phyloP scores from a whole-genome alignment of 768 basidiomycete genomes.

The Mycena filopes region DNA sequence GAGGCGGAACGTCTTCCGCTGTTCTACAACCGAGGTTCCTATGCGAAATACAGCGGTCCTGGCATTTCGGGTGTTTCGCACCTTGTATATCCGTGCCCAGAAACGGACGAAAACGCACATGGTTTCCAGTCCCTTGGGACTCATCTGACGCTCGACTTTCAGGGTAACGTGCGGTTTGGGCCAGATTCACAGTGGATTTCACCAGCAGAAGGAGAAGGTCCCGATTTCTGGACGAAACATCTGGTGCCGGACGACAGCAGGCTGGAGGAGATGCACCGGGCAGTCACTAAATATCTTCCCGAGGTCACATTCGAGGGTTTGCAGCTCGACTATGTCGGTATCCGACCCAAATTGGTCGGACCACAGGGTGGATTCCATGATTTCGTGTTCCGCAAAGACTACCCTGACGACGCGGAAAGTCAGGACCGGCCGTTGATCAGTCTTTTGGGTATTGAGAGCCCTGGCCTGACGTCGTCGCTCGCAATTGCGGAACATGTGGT shows the following conservation, averaged over 20 bases:
- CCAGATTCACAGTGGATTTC: conserved; percentile 92
- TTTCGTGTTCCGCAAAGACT: conserved; percentile 78
- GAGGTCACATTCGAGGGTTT: conserved; percentile 68
- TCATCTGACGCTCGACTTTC: conserved; percentile 88
- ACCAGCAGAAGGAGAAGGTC: conserved; percentile 60
- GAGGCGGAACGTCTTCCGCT: conserved; percentile 69
- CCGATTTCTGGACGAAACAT: conserved; percentile 81
- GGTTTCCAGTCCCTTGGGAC: conserved; percentile 90
- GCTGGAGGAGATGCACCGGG: conserved; percentile 71
- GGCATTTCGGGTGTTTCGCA: conserved; percentile 74
- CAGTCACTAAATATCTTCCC: conserved; percentile 82
- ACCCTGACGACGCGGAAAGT: conserved; percentile 50
- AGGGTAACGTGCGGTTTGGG: conserved; percentile 89
- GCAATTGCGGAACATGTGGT: conserved; percentile 89
- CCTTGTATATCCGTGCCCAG: conserved; percentile 93
- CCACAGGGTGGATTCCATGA: conserved; percentile 85
- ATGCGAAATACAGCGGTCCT: conserved; percentile 87
- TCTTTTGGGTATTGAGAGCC: conserved; percentile 91
- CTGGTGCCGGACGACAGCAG: conserved; percentile 72
- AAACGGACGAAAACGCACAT: conserved; percentile 64
- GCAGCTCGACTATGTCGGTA: conserved; percentile 84
- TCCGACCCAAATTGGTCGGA: conserved; percentile 87
- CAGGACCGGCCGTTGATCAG: conserved; percentile 72
- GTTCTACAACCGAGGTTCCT: conserved; percentile 87
- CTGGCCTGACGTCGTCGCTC: conserved; percentile 88